These are phyloP conservation scores for Singerocomus inundabilis DNA, from an alignment of 1,284 basidiomycete species.

Conservation along the genomic window DNA sequence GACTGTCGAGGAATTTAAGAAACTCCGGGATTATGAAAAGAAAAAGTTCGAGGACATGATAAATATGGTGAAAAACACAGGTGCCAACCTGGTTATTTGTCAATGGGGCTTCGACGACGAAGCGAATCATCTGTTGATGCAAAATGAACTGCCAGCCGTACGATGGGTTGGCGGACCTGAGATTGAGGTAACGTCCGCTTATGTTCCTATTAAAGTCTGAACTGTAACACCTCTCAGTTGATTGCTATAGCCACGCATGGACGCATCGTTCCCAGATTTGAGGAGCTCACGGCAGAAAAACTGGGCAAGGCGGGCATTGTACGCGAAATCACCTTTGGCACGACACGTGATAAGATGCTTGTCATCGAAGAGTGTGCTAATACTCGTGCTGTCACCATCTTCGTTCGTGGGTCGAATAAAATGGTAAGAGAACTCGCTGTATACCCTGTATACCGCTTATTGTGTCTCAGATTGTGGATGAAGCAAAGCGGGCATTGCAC, in stretches of 20 bases:
- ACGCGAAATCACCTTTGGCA: slow-evolving; percentile 93
- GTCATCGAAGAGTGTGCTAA: slow-evolving; percentile 99
- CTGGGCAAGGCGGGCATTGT: slow-evolving; percentile 93
- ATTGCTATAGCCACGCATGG: slow-evolving; percentile 99
- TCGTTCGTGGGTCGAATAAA: slow-evolving; percentile 97
- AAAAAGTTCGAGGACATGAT: slow-evolving; percentile 98
- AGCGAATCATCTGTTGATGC: slow-evolving; percentile 97
- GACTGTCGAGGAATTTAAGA: slow-evolving; percentile 96
- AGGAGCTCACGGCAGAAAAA: slow-evolving; percentile 90
- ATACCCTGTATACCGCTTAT: not conserved
- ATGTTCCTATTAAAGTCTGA: not conserved
- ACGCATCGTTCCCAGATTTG: slow-evolving; percentile 96
- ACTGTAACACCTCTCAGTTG: slow-evolving; percentile 48
- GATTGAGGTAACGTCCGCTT: slow-evolving; percentile 73
- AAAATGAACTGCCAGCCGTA: slow-evolving; percentile 97
- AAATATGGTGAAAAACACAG: slow-evolving; percentile 94
- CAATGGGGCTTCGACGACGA: slow-evolving; percentile 99
- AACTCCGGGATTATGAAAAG: slow-evolving; percentile 92
- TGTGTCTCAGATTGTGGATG: slow-evolving; percentile 84
- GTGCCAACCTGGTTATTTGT: slow-evolving; percentile 98
- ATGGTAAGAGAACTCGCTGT: slow-evolving; percentile 62
- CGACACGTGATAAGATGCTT: slow-evolving; percentile 98
- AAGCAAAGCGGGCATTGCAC: slow-evolving; percentile 96
- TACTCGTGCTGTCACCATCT: slow-evolving; percentile 93
- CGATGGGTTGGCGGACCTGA: slow-evolving; percentile 99